Evolutionary conservation across 768 basidiomycete species (phyloP).

Genomic region (Lyophyllum atratum): DNA sequence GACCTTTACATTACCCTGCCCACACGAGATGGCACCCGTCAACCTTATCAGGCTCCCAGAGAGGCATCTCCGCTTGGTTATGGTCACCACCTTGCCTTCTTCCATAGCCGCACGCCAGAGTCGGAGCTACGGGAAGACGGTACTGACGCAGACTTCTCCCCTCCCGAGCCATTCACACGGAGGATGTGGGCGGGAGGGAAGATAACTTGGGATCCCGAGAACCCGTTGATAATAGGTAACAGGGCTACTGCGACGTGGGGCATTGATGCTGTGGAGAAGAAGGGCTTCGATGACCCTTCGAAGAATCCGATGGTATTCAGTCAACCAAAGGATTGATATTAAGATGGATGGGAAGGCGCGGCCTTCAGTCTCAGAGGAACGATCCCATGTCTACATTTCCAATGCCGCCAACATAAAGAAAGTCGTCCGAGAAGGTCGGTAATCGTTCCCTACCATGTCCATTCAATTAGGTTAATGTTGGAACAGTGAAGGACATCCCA

Average conservation of each 20-base stretch:
- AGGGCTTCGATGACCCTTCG: conserved; percentile 54
- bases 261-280: conserved; percentile 57
- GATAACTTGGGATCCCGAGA: conserved; percentile 57
- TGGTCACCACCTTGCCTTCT: conserved; percentile 77
- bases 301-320: conserved; percentile 74
- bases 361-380: conserved; percentile 60
- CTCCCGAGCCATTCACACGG: conserved; percentile 70
- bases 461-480: conserved; percentile 1
- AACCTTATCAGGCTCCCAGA: conserved; percentile 42
- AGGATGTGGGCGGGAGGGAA: conserved; percentile 84
- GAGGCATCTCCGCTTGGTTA: conserved; percentile 46
- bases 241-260: conserved; percentile 48
- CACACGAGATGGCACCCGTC: conserved; percentile 62
- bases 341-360: conserved; percentile 41
- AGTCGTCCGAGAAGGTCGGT: conserved; percentile 45
- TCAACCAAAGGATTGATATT: conserved; percentile 63
- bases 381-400: conserved; percentile 67
- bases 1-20: conserved; percentile 73
- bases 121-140: conserved; percentile 61
- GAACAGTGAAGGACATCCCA: conserved; percentile 53
- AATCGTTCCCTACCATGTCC: neutral
- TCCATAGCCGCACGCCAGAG: conserved; percentile 67
- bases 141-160: conserved; percentile 71
- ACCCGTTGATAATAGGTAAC: conserved; percentile 55
- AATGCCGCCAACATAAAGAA: conserved; percentile 29